Evolutionary conservation across 305 asterid genomes (phyloP), one percentile per base, ranked within the genome.

Genomic region (Ilex paraguariensis): DNA sequence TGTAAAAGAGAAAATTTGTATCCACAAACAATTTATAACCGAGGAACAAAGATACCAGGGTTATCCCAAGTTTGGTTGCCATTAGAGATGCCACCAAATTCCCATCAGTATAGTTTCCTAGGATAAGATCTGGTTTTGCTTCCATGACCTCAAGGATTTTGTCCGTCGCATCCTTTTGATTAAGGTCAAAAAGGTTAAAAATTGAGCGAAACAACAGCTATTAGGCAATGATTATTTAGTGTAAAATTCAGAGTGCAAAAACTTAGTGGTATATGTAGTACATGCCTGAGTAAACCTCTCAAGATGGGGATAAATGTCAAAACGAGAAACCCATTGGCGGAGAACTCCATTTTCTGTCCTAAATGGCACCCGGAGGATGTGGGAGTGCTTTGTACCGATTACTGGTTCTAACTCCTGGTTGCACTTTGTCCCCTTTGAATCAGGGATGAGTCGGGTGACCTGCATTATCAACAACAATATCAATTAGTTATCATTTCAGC

Each of bases 21-120:
- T 12, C 2, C 6, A 39, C 30, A 44, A 60, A 60, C 30, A 6
- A 33, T 15, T n/a, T 6, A 55, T 51, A 62, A 32, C 6, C 48
- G 54, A 32, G 42, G n/a, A 48, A 31, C 48, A 40, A 65, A 57
- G 42, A 57, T 81, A 91, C 98, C 95, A 84, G 72, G 39, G 98
- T 85, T 55, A 82, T 74, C 76, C 89, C 95, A 16, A 91, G 95
- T 77, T 91, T 91, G 62, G 78, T 89, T 57, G 98, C 97, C 96
- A 82, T 73, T 42, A 91, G 89, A 15, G 98, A 79, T 9, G 97
- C 98, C 75, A 89, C 98, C 66, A 91, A 67, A 79, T 91, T 91
- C 72, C 98, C 98, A 65, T 89, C 98, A 10, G 90, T 81, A 54
- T 91, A 91, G 81, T 91, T 91, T 3, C 97, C 98, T 30, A 91